Evolutionary conservation across 352 stramenopile genomes (phyloP), one percentile per base, ranked within the genome.

Genomic region (Globisporangium mamillatum): DNA sequence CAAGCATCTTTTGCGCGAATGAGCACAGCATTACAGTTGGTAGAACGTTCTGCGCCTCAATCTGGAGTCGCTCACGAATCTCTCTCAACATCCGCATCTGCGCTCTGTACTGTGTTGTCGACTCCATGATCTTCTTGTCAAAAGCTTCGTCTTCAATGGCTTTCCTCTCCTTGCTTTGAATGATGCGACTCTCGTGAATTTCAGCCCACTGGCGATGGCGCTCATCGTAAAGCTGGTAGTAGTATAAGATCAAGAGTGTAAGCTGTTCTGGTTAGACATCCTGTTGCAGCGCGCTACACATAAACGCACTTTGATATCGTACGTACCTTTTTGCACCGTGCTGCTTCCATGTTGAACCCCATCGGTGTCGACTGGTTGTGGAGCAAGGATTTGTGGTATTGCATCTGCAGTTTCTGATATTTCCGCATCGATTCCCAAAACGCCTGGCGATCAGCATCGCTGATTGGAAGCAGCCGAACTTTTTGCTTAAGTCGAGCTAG

Each of bases 261-360:
- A 25, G 8, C n/a, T 18, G 10, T 29, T 14, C 16, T 12, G 12
- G 22, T 61, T n/a, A 61, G 55, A 48, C 25, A 1, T 46, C 1
- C 3, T 20, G n/a, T 5, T 10, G 4, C 54, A 38, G 32, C n/a
- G 8, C 16, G 14, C 6, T 24, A n/a, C 27, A 10, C 41, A n/a
- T 5, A 25, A 48, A 48, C 38, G 60, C 44, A 34, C 12, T 9
- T 20, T 54, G n/a, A 18, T 9, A n/a, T 2, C 41, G 22, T 62
- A 90, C 81, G 29, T 32, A 32, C 29, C 73, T 75, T 67, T 72
- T 65, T 76, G 46, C 81, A 81, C 64, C 83, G 88, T 34, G 81
- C 79, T 34, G 81, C 75, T 67, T 87, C 73, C 69, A 81, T 79
- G 61, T 90, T 90, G 59, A 87, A 90, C 0, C 76, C 75, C 63